Percentiles rank a stretch among this genome's conserved stretches.
Conservation (phyloP, 2,329 filamentous ascomycete species). For the Ascochyta lentis region DNA sequence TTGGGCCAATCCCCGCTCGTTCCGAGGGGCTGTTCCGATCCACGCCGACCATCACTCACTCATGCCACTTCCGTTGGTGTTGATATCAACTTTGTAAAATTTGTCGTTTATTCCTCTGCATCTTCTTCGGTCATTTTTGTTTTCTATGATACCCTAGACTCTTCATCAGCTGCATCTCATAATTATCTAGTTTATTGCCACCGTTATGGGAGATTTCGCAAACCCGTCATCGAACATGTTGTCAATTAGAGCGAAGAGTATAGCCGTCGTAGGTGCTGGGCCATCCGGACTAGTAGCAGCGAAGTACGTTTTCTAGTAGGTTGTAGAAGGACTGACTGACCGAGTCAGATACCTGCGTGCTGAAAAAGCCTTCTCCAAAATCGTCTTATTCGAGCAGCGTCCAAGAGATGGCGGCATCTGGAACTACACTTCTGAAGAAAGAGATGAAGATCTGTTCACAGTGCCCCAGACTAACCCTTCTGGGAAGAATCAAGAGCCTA, state of each 20-base stretch:
- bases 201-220: not conserved
- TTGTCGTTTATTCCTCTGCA: not conserved
- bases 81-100: slow-evolving; percentile 1
- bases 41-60: slow-evolving; percentile 13
- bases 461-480: slow-evolving; percentile 73
- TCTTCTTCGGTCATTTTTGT: not conserved
- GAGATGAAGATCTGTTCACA: slow-evolving; percentile 54
- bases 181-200: not conserved
- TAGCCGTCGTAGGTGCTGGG: slow-evolving; percentile 85
- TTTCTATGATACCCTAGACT: slow-evolving; percentile 5
- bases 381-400: slow-evolving; percentile 85
- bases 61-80: slow-evolving; percentile 11
- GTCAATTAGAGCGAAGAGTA: slow-evolving; percentile 57
- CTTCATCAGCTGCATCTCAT: not conserved
- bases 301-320: slow-evolving; percentile 56
- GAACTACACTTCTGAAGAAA: slow-evolving; percentile 70
- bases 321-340: not conserved
- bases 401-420: slow-evolving; percentile 80
- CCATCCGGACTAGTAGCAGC: slow-evolving; percentile 79
- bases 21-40: slow-evolving; percentile 21
- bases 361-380: slow-evolving; percentile 71
- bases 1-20: slow-evolving; percentile 10
- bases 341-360: slow-evolving; percentile 69
- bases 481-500: slow-evolving; percentile 68
- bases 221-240: slow-evolving; percentile 20